Evolutionary conservation across 768 basidiomycete genomes (phyloP), one percentile per base, ranked within the genome.

Genomic region (Kwoniella dendrophila): DNA sequence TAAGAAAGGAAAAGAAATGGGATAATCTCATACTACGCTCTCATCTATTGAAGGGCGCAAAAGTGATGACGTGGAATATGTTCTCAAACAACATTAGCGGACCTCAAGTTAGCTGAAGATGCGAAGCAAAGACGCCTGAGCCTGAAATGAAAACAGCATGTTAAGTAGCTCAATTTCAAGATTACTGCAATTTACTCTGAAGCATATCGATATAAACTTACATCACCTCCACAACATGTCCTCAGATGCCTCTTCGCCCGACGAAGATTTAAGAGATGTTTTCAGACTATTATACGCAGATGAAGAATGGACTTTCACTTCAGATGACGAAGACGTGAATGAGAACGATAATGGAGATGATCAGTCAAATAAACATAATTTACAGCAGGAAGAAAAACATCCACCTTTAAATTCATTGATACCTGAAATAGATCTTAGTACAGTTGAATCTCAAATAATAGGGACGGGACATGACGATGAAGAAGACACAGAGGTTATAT

Each of bases 201-300:
- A 27, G n/a, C 40, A 30, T 22, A 29, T 44, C 16, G 26, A 40
- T 5, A 41, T 20, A 20, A 8, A 26, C 26, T 40, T 16, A 10
- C 22, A 18, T 54, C 51, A 43, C 12, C 38, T 16, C 20, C 10
- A 56, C 54, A 22, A 7, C 4, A 32, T 34, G 29, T 27, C 45
- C 3, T 26, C 50, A n/a, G n/a, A n/a, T 5, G 26, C 27, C 0
- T 34, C 29, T 36, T 44, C 51, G 12, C 11, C 57, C 26, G 70
- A 71, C 20, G 43, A 56, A 27, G 71, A 72, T 29, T 66, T 72
- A 3, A 57, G 63, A 14, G 71, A 72, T 44, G 71, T 69, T 22
- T 72, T 72, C 50, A 45, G 41, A 8, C 45, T 69, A 7, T 33
- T 72, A 24, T 72, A 72, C 50, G 65, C 60, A 32, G 64, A 58